These are phyloP conservation scores for Citeromyces hawaiiensis DNA, from an alignment of 1,139 yeast genomes.

Conservation along the genomic window DNA sequence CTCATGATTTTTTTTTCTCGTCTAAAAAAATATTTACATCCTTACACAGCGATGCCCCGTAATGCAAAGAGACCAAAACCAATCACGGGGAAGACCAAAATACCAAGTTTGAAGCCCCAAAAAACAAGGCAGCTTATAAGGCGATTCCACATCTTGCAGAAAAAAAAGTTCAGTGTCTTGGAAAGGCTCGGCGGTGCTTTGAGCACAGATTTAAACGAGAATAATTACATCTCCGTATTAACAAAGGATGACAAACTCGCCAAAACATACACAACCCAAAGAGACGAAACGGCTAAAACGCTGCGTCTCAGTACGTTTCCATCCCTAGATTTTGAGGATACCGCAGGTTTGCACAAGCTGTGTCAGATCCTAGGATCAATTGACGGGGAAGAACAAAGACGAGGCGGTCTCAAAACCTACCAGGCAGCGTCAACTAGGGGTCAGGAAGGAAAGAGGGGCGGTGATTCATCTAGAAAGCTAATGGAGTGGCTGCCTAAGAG, in stretches of 20 bases:
- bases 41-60: neutral
- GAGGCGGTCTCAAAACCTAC: conserved; percentile 65
- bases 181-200: conserved; percentile 9
- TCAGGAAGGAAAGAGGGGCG: conserved; percentile 66
- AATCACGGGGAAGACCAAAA: conserved; percentile 18
- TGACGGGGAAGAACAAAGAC: conserved; percentile 40
- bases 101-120: conserved; percentile 42
- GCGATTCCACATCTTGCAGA: conserved; percentile 50
- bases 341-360: neutral
- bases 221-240: conserved; percentile 11
- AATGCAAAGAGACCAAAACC: conserved; percentile 12
- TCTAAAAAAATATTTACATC: neutral
- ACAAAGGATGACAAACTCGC: conserved; percentile 7
- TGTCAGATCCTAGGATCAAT: conserved; percentile 28
- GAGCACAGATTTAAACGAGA: conserved; percentile 2
- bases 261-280: neutral
- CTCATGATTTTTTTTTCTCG: neutral
- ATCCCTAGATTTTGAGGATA: neutral
- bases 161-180: conserved; percentile 29
- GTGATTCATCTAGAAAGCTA: conserved; percentile 73
- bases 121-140: conserved; percentile 56
- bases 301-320: neutral
- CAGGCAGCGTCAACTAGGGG: conserved; percentile 87
- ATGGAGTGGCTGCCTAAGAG: conserved; percentile 44
- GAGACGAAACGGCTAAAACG: neutral